phyloP scores from a whole-genome alignment of 2,329 filamentous ascomycete genomes.

The Penicillium sp. region DNA sequence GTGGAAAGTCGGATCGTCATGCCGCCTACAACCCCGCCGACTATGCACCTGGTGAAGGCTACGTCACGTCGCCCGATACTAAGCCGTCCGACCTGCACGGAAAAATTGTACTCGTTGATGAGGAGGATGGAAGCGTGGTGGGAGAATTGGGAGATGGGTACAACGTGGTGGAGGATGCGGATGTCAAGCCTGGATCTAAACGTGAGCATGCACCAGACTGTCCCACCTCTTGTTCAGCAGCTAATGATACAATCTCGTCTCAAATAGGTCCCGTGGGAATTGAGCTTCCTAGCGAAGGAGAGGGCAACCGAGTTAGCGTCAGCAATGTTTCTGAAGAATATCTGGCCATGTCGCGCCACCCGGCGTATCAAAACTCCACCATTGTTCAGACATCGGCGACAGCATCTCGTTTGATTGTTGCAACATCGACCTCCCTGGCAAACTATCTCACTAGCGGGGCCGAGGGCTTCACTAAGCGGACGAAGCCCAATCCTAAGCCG shows the following conservation, averaged over 20 bases:
- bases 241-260: constrained; percentile 3
- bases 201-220: constrained; percentile 54
- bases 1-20: constrained; percentile 25
- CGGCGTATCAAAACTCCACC: constrained; percentile 84
- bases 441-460: constrained; percentile 75
- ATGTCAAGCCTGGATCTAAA: constrained; percentile 83
- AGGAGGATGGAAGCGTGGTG: constrained; percentile 93
- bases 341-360: constrained; percentile 74
- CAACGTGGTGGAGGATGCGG: constrained; percentile 72
- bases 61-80: constrained; percentile 50
- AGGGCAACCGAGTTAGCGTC: constrained; percentile 48
- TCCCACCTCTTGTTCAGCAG: not conserved
- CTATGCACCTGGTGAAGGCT: constrained; percentile 77
- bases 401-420: constrained; percentile 89
- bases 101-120: constrained; percentile 88
- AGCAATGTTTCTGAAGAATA: constrained; percentile 57
- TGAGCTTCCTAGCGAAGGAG: constrained; percentile 46
- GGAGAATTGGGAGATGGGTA: constrained; percentile 85
- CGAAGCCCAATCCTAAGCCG: constrained; percentile 73
- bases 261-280: constrained; percentile 48
- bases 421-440: constrained; percentile 74
- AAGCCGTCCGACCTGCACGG: constrained; percentile 52
- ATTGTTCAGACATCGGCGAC: constrained; percentile 83
- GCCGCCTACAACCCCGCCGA: constrained; percentile 73
- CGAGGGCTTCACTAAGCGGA: constrained; percentile 75